Evolutionary conservation across 768 basidiomycete genomes (phyloP).

Genomic region (Pleurotus ostreatus): DNA sequence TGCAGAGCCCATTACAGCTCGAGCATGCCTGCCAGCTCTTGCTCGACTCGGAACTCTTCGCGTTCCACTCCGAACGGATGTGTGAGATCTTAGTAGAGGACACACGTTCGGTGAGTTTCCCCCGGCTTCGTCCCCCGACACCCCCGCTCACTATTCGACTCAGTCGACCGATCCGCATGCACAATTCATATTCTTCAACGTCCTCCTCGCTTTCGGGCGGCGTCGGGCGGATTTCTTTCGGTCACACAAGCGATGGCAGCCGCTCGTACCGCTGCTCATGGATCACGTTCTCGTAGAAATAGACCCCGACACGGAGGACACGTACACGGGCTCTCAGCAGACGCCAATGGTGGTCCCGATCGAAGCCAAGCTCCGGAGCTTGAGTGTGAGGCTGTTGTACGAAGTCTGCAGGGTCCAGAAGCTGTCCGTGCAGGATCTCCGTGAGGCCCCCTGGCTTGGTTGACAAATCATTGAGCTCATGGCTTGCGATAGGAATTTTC

Average conservation of each 20-base stretch:
- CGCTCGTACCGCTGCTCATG: slow-evolving; percentile 78
- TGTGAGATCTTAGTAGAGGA: slow-evolving; percentile 73
- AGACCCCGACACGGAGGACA: slow-evolving; percentile 68
- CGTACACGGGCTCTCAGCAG: slow-evolving; percentile 37
- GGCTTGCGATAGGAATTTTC: slow-evolving; percentile 57
- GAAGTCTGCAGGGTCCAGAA: slow-evolving; percentile 93
- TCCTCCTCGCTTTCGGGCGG: slow-evolving; percentile 74
- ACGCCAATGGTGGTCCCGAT: slow-evolving; percentile 56
- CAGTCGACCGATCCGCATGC: slow-evolving; percentile 85
- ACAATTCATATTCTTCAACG: slow-evolving; percentile 73
- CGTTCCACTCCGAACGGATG: slow-evolving; percentile 91
- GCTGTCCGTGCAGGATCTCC: slow-evolving; percentile 70
- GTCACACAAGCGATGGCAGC: slow-evolving; percentile 79
- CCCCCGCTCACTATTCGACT: not conserved
- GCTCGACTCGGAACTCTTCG: slow-evolving; percentile 81
- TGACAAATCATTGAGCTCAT: not conserved
- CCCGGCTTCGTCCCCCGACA: not conserved
- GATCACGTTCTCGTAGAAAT: slow-evolving; percentile 81
- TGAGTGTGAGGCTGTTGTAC: slow-evolving; percentile 77
- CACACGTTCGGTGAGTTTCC: slow-evolving; percentile 52
- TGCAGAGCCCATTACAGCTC: slow-evolving; percentile 79
- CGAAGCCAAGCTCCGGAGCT: slow-evolving; percentile 73
- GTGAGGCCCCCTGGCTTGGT: slow-evolving; percentile 39
- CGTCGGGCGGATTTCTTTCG: slow-evolving; percentile 68
- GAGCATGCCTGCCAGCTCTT: slow-evolving; percentile 78